These are phyloP conservation scores for Plasmodium vinckei DNA, from an alignment of 169 alveolate genomes.

Conservation along the genomic window DNA sequence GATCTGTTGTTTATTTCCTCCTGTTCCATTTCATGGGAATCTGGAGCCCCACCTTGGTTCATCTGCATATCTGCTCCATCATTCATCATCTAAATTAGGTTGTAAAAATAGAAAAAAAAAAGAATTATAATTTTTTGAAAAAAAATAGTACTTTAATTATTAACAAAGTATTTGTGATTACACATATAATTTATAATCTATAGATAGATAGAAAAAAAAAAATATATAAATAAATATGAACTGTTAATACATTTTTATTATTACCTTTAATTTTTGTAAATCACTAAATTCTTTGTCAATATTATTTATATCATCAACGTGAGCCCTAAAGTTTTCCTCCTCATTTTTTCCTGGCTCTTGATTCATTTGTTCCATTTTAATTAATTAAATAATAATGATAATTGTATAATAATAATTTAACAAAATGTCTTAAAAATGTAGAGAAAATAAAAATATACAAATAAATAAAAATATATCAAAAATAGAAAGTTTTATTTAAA, in stretches of 20 bases:
- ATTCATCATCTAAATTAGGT: conserved; percentile 58
- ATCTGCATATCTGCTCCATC: conserved; percentile 76
- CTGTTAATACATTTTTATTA: neutral
- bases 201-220: too few relatives aligned
- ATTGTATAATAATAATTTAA: too few relatives aligned
- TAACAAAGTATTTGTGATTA: too few relatives aligned
- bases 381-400: too few relatives aligned
- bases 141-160: neutral
- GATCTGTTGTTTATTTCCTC: conserved; percentile 87
- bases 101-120: neutral
- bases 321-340: conserved; percentile 47
- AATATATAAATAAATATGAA: neutral
- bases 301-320: conserved; percentile 61
- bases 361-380: conserved; percentile 55
- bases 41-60: conserved; percentile 45
- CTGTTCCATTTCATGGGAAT: conserved; percentile 74
- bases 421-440: too few relatives aligned
- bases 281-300: conserved; percentile 73
- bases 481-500: too few relatives aligned
- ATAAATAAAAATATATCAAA: too few relatives aligned
- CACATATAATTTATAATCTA: too few relatives aligned
- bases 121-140: neutral
- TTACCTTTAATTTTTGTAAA: conserved; percentile 69
- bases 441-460: too few relatives aligned
- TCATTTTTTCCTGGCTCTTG: conserved; percentile 32